These are phyloP conservation scores for Macrophomina pseudophaseolina DNA, from an alignment of 2,329 filamentous ascomycete species.

Conservation along the genomic window DNA sequence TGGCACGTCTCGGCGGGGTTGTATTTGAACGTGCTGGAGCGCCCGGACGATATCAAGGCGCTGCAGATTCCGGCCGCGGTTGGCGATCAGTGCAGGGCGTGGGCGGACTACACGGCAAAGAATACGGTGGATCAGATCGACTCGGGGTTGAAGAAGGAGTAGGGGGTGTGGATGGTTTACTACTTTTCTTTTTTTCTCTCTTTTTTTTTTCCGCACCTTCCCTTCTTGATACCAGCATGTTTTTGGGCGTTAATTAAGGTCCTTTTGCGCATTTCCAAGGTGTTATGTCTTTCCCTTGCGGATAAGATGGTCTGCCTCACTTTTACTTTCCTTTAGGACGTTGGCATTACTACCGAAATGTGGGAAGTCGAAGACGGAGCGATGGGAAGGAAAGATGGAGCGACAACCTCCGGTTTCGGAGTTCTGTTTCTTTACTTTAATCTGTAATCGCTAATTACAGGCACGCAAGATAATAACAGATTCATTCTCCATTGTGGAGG, in stretches of 20 bases:
- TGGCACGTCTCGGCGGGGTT: conserved; percentile 42
- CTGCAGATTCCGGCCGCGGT: conserved; percentile 33
- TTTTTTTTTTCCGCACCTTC: too few relatives aligned
- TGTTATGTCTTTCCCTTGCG: too few relatives aligned
- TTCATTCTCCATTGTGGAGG: background rate
- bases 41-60: conserved; percentile 35
- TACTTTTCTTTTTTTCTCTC: background rate
- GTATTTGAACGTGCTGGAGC: conserved; percentile 38
- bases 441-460: too few relatives aligned
- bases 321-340: too few relatives aligned
- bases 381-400: too few relatives aligned
- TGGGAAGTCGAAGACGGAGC: too few relatives aligned
- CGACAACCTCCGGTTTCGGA: too few relatives aligned
- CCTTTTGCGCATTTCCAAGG: too few relatives aligned
- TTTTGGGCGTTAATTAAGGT: too few relatives aligned
- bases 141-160: conserved; percentile 33
- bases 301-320: too few relatives aligned
- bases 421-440: background rate
- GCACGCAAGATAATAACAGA: background rate
- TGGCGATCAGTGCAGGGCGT: conserved; percentile 34
- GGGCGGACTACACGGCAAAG: conserved; percentile 40
- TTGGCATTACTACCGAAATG: too few relatives aligned
- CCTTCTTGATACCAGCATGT: background rate
- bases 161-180: background rate
- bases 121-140: conserved; percentile 41